phyloP scores from a whole-genome alignment of 169 alveolate genomes.

The Plasmodium inui region DNA sequence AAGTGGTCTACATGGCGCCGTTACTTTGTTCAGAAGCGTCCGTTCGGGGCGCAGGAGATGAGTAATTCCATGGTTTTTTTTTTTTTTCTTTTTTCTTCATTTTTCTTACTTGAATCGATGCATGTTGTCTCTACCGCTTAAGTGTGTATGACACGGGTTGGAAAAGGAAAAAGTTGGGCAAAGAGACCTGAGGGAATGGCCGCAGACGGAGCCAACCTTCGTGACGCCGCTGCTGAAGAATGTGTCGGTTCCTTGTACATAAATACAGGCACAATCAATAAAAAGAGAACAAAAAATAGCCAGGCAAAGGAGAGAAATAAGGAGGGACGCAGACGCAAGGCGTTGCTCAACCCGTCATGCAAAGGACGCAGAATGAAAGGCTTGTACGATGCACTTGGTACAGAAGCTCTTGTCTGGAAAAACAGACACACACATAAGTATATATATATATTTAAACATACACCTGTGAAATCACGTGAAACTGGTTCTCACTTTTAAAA shows the following conservation, averaged over 20 bases:
- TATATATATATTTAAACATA: too few species aligned
- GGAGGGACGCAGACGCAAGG: neutral
- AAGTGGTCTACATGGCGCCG: neutral
- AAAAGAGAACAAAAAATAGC: neutral
- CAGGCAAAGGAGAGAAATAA: neutral
- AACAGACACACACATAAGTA: neutral
- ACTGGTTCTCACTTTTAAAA: neutral
- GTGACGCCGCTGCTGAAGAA: neutral
- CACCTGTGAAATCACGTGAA: neutral
- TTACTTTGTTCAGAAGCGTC: neutral
- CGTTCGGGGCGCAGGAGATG: neutral
- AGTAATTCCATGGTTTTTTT: neutral
- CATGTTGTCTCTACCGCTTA: constrained; percentile 11
- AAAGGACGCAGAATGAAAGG: neutral
- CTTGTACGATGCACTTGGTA: neutral
- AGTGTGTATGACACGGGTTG: neutral
- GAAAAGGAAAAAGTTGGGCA: neutral
- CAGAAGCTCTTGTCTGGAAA: neutral
- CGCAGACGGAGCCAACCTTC: neutral
- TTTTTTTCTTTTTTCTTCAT: neutral
- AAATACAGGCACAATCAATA: neutral
- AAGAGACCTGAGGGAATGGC: neutral
- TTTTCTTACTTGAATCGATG: constrained; percentile 60
- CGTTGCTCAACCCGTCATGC: neutral
- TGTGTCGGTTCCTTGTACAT: neutral